A percentile compares a stretch with the other conserved stretches of the same genome.
These are phyloP conservation scores for Irpex sp. DNA, from an alignment of 1,284 basidiomycete species.

Conservation along the genomic window DNA sequence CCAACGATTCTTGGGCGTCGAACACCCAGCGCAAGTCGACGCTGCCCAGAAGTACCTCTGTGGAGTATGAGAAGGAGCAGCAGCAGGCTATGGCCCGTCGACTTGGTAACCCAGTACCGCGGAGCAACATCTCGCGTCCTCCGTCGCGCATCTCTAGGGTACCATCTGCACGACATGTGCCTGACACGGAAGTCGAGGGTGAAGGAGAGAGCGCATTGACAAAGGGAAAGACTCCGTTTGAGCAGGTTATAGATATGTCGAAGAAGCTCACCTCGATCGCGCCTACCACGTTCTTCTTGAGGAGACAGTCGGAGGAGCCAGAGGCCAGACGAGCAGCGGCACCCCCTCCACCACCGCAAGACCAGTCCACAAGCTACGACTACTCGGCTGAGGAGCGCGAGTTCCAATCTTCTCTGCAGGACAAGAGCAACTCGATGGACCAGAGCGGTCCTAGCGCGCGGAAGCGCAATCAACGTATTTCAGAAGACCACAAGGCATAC, in stretches of 20 bases:
- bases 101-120: conserved; percentile 52
- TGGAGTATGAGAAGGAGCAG: conserved; percentile 71
- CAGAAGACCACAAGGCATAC: conserved; percentile 75
- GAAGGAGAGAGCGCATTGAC: conserved; percentile 19
- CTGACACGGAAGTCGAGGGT: conserved; percentile 65
- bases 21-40: conserved; percentile 42
- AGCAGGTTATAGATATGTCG: conserved; percentile 50
- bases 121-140: conserved; percentile 30
- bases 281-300: conserved; percentile 56
- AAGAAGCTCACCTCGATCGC: conserved; percentile 35
- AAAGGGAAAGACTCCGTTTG: conserved; percentile 64
- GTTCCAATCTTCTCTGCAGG: conserved; percentile 30
- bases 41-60: conserved; percentile 68
- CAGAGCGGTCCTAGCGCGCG: conserved; percentile 23
- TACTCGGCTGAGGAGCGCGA: conserved; percentile 73
- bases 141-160: conserved; percentile 20
- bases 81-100: conserved; percentile 49
- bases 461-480: conserved; percentile 55
- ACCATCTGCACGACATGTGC: conserved; percentile 46
- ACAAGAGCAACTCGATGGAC: conserved; percentile 25
- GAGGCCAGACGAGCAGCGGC: conserved; percentile 28
- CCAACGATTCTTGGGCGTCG: conserved; percentile 65
- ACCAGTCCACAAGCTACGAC: conserved; percentile 64
- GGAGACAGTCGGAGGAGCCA: conserved; percentile 54
- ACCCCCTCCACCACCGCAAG: conserved; percentile 12